Evolutionary conservation across 176 grass and related monocot genomes (phyloP).

Genomic region (Carex scoparia): DNA sequence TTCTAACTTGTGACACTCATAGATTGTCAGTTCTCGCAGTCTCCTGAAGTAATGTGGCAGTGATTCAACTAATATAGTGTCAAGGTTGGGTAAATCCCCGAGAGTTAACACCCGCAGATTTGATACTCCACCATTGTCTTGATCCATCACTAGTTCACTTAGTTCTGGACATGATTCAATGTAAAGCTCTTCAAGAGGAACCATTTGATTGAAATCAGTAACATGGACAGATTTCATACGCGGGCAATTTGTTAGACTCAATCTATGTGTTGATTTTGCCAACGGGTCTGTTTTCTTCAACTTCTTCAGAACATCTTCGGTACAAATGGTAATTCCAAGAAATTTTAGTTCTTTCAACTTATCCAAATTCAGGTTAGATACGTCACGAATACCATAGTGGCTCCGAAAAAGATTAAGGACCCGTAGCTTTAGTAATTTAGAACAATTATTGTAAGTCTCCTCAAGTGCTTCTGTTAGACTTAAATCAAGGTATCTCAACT

Average conservation of each 20-base stretch:
- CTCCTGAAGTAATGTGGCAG: slow-evolving; percentile 11
- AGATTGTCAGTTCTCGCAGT: slow-evolving; percentile 29
- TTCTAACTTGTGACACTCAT: slow-evolving; percentile 22
- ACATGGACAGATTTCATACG: slow-evolving; percentile 18
- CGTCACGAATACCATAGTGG: slow-evolving; percentile 23
- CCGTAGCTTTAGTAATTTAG: slow-evolving; percentile 24
- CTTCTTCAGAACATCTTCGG: slow-evolving; percentile 29
- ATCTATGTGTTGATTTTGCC: slow-evolving; percentile 20
- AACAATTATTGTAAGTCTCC: slow-evolving; percentile 26
- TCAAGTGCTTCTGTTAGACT: slow-evolving; percentile 11
- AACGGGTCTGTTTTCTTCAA: slow-evolving; percentile 26
- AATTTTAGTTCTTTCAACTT: neutral
- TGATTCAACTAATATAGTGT: neutral
- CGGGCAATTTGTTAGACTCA: slow-evolving; percentile 25
- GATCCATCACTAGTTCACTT: slow-evolving; percentile 7
- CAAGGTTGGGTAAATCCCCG: neutral
- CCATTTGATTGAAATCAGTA: slow-evolving; percentile 27
- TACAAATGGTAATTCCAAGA: slow-evolving; percentile 33
- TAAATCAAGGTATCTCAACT: slow-evolving; percentile 32
- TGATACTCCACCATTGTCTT: neutral
- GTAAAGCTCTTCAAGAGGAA: slow-evolving; percentile 23
- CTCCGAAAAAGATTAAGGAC: slow-evolving; percentile 34
- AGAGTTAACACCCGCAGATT: slow-evolving; percentile 20
- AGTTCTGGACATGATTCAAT: slow-evolving; percentile 25
- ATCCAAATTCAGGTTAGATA: slow-evolving; percentile 30